Base-by-base conservation (phyloP, 495 filamentous ascomycete genomes). In the Chaetomium tenue region DNA sequence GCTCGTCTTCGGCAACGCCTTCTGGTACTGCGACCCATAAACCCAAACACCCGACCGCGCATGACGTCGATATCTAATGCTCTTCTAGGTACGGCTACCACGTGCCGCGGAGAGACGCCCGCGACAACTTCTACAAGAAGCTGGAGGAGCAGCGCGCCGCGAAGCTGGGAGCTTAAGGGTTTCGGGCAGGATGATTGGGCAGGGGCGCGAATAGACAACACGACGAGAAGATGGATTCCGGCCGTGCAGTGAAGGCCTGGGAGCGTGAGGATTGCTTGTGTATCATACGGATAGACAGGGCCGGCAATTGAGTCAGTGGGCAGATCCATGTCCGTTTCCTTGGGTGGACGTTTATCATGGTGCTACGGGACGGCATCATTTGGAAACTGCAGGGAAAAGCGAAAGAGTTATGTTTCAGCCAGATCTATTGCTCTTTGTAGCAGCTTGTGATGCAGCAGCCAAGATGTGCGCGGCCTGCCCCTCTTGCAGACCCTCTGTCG, bases 41-140 rank as follows among this genome's bases (percentile, higher is more conserved):
- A 42, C 50, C 52, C 57, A 30, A 47, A 15, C 46, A 2, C 50
- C 30, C 9, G 51, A 15, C 50, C 15, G 1, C 9, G n/a, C 28
- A 26, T 30, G 11, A 26, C 0, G 3, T 18, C 6, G 44, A n/a
- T 60, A 23, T 74, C 71, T 73, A 72, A 71, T 54, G 22, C 12
- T 61, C 4, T 22, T 54, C 42, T 66, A 82, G 80, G 80, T 81
- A 81, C 76, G 80, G 80, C 71, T 83, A 74, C 76, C 80, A 83
- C 73, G 74, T 81, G 60, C 80, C 80, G 33, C 80, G 80, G 65
- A 81, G 77, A 67, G 66, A 78, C 67, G 76, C 74, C 51, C 80
- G 80, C 66, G 80, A 83, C 72, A 66, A 67, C 61, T 78, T 74
- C 77, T 81, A 81, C 74, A 72, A 70, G 63, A 70, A 80, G 67